Percentiles rank a stretch among this genome's conserved stretches.
These are phyloP conservation scores for Lactuca saligna DNA, from an alignment of 129 eudicot species.

Conservation along the genomic window DNA sequence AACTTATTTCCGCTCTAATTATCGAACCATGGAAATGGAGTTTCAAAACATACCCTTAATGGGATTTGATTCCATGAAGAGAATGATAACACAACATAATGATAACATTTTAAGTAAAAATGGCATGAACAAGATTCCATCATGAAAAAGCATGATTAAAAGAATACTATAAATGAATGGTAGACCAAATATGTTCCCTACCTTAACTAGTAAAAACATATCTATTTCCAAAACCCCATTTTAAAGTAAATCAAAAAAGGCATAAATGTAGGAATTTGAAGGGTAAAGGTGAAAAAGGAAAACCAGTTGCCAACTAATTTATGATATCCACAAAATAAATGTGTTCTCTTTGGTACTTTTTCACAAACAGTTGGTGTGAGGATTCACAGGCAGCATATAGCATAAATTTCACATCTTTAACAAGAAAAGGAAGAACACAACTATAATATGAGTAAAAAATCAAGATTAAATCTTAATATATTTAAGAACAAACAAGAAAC, in stretches of 20 bases:
- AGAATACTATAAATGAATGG: slow-evolving; percentile 25
- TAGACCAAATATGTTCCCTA: slow-evolving; percentile 29
- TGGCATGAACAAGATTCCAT: slow-evolving; percentile 41
- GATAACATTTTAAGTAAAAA: slow-evolving; percentile 32
- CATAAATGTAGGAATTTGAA: neutral
- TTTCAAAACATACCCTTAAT: slow-evolving; percentile 15
- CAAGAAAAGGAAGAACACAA: slow-evolving; percentile 7
- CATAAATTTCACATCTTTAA: slow-evolving; percentile 13
- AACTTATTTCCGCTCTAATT: neutral
- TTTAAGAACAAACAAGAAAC: neutral
- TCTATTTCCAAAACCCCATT: slow-evolving; percentile 15
- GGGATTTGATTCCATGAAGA: slow-evolving; percentile 17
- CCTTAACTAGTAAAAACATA: slow-evolving; percentile 29
- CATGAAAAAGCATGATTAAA: slow-evolving; percentile 39
- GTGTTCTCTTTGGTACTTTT: slow-evolving; percentile 26
- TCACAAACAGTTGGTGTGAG: slow-evolving; percentile 23
- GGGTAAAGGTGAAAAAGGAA: slow-evolving; percentile 10
- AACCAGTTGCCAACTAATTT: neutral
- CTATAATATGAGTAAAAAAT: neutral
- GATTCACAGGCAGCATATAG: neutral
- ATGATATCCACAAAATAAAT: slow-evolving; percentile 25
- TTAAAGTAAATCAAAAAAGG: neutral
- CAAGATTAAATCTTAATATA: neutral
- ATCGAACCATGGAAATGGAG: neutral
- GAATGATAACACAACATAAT: slow-evolving; percentile 22